These are phyloP conservation scores for Thalassiosira delicatula DNA, from an alignment of 352 stramenopile genomes.

Conservation along the genomic window DNA sequence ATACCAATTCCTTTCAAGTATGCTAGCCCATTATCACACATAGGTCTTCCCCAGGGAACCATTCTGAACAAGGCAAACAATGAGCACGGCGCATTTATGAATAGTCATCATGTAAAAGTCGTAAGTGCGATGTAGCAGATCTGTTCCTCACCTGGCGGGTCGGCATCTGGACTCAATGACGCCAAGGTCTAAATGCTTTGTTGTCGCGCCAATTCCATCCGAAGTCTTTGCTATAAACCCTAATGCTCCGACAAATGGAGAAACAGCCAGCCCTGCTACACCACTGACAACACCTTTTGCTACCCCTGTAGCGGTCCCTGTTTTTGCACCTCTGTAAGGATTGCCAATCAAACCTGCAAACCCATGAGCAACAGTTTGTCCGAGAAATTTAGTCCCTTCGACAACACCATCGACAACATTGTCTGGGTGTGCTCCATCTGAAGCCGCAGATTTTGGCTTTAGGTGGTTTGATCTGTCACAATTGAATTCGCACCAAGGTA, in stretches of 20 bases:
- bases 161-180: slow-evolving; percentile 64
- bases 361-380: slow-evolving; percentile 52
- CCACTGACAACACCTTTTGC: slow-evolving; percentile 61
- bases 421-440: slow-evolving; percentile 35
- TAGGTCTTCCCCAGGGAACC: slow-evolving; percentile 62
- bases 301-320: slow-evolving; percentile 35
- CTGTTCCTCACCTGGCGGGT: slow-evolving; percentile 48
- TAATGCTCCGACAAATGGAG: slow-evolving; percentile 65
- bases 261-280: slow-evolving; percentile 48
- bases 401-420: slow-evolving; percentile 65
- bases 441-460: slow-evolving; percentile 42
- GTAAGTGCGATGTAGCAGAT: not conserved
- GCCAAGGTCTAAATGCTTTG: slow-evolving; percentile 59
- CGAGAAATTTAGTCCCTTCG: slow-evolving; percentile 61
- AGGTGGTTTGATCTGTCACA: slow-evolving; percentile 64
- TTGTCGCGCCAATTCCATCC: slow-evolving; percentile 59
- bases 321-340: slow-evolving; percentile 59
- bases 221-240: slow-evolving; percentile 64
- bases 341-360: slow-evolving; percentile 65
- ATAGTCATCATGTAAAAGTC: slow-evolving; percentile 9
- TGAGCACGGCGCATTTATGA: too few species aligned
- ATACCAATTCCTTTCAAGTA: slow-evolving; percentile 75
- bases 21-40: slow-evolving; percentile 53
- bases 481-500: too few species aligned
- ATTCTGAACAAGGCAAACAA: slow-evolving; percentile 49